Conservation (phyloP, 805 yeast genomes). For the Hanseniaspora lachancei region DNA sequence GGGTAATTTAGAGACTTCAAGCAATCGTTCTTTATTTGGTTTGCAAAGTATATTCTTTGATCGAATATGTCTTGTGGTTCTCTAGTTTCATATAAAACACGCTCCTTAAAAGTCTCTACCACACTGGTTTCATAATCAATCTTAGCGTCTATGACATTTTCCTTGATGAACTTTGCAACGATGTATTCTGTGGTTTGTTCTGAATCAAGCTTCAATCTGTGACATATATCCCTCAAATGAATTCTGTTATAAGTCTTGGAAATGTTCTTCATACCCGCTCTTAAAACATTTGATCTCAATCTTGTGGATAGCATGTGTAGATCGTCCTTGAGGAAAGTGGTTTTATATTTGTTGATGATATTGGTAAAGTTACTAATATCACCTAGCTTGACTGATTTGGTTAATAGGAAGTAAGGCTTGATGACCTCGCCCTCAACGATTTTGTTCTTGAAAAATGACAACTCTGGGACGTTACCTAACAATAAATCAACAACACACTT, state of each 20-base stretch:
- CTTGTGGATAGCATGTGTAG: slow-evolving; percentile 75
- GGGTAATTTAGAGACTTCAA: slow-evolving; percentile 95
- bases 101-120: slow-evolving; percentile 78
- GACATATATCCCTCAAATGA: slow-evolving; percentile 84
- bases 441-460: slow-evolving; percentile 61
- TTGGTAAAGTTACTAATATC: slow-evolving; percentile 71
- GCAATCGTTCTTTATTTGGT: slow-evolving; percentile 77
- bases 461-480: slow-evolving; percentile 93
- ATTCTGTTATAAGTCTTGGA: slow-evolving; percentile 83
- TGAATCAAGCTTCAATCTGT: slow-evolving; percentile 78
- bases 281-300: slow-evolving; percentile 90
- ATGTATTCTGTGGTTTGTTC: slow-evolving; percentile 95
- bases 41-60: slow-evolving; percentile 87
- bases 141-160: slow-evolving; percentile 91
- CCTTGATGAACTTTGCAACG: slow-evolving; percentile 91
- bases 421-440: slow-evolving; percentile 42
- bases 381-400: slow-evolving; percentile 85
- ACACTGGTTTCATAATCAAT: slow-evolving; percentile 82
- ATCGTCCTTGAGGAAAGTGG: slow-evolving; percentile 55
- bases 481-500: slow-evolving; percentile 78
- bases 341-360: slow-evolving; percentile 51
- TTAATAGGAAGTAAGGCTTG: slow-evolving; percentile 71
- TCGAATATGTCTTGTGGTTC: slow-evolving; percentile 81
- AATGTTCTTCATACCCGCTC: slow-evolving; percentile 90
- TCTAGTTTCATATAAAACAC: slow-evolving; percentile 74